These are phyloP conservation scores for Globisporangium megalacanthum DNA, from an alignment of 352 stramenopile genomes.

Conservation along the genomic window DNA sequence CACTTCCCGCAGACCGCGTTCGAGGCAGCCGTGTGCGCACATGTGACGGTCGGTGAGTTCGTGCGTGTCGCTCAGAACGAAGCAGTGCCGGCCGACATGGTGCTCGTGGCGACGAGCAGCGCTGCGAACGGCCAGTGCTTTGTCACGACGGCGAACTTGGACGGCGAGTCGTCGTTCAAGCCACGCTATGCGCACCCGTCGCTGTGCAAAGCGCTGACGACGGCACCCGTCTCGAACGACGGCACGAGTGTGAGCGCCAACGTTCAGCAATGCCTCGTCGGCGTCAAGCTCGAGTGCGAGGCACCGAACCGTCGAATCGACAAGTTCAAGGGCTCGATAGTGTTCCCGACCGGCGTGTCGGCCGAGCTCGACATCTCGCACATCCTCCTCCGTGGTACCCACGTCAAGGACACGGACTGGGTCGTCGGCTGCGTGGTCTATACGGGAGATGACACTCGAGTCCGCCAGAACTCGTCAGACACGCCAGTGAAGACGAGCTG, in stretches of 20 bases:
- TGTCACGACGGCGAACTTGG: constrained; percentile 83
- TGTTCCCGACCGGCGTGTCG: constrained; percentile 11
- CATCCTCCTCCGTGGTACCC: constrained; percentile 62
- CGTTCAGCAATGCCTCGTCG: constrained; percentile 12
- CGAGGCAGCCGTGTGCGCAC: constrained; percentile 20
- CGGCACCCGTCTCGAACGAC: constrained; percentile 19
- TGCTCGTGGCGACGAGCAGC: constrained; percentile 50
- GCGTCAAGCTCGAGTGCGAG: constrained; percentile 33
- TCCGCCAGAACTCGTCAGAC: constrained; percentile 73
- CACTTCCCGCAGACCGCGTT: constrained; percentile 19
- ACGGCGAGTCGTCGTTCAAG: constrained; percentile 89
- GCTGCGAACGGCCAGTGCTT: constrained; percentile 56
- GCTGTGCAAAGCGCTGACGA: constrained; percentile 20
- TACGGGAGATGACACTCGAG: constrained; percentile 84
- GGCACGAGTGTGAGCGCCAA: constrained; percentile 17
- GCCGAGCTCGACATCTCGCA: constrained; percentile 59
- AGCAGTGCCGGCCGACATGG: constrained; percentile 62
- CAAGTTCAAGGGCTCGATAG: constrained; percentile 74
- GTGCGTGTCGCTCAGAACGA: constrained; percentile 74
- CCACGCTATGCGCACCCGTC: constrained; percentile 48
- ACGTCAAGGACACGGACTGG: constrained; percentile 68
- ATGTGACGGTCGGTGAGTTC: constrained; percentile 76
- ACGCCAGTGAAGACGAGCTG: constrained; percentile 71
- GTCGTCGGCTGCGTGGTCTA: constrained; percentile 78
- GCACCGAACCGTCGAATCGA: constrained; percentile 60